phyloP scores from a whole-genome alignment of 345 rosid genomes.

The Acer campestre region DNA sequence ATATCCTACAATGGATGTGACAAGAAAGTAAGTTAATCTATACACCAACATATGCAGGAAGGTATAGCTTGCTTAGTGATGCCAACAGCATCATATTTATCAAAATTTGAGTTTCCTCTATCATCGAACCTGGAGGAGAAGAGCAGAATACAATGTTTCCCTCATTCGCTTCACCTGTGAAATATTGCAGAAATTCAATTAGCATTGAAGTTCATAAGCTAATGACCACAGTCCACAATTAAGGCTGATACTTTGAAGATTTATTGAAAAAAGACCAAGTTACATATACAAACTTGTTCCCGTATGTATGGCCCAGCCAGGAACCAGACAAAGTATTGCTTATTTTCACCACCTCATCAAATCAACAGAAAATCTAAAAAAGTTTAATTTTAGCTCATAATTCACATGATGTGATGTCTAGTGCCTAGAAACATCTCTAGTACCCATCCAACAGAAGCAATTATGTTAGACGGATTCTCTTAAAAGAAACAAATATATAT shows the following conservation, averaged over 20 bases:
- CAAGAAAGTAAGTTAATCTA: constrained; percentile 17
- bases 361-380: neutral
- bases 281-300: neutral
- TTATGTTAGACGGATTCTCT: neutral
- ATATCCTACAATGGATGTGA: constrained; percentile 60
- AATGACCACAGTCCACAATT: neutral
- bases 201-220: constrained; percentile 17
- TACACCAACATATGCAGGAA: constrained; percentile 12
- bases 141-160: constrained; percentile 83
- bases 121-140: constrained; percentile 77
- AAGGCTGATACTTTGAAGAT: neutral
- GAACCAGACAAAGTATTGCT: neutral
- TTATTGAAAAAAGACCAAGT: neutral
- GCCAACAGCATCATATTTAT: constrained; percentile 13
- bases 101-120: constrained; percentile 18
- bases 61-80: constrained; percentile 12
- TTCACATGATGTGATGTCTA: neutral
- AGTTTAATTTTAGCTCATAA: neutral
- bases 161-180: constrained; percentile 94
- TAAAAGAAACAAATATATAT: neutral
- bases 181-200: constrained; percentile 18
- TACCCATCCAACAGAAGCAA: neutral
- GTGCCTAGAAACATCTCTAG: neutral
- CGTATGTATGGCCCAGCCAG: neutral
- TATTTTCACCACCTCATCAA: neutral